Percentiles rank a stretch among this genome's conserved stretches.
These are phyloP conservation scores for Paramecium sonneborni DNA, from an alignment of 73 alveolate species.

Conservation along the genomic window DNA sequence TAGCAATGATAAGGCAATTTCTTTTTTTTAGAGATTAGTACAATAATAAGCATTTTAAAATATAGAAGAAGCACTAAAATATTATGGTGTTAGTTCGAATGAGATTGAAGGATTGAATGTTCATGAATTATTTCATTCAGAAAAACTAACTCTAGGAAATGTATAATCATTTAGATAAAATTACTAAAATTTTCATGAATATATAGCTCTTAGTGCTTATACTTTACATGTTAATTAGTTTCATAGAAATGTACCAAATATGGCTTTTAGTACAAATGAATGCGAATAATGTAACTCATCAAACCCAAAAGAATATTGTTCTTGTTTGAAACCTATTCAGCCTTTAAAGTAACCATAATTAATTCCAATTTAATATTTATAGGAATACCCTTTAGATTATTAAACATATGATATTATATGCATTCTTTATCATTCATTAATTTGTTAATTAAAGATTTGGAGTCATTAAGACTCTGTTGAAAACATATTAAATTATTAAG, in stretches of 20 bases:
- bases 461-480: not conserved
- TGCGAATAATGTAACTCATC: conserved; percentile 2
- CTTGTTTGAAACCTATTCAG: not conserved
- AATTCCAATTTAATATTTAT: not conserved
- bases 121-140: not conserved
- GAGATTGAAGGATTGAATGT: not conserved
- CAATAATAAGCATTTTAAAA: not conserved
- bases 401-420: not conserved
- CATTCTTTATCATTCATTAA: conserved; percentile 1
- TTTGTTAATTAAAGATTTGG: conserved; percentile 35
- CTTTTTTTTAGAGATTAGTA: not conserved
- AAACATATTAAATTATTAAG: not conserved
- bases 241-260: not conserved
- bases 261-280: conserved; percentile 18
- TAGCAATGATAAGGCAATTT: not conserved
- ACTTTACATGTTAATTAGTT: not conserved
- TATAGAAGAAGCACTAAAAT: not conserved
- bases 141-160: not conserved
- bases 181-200: not conserved
- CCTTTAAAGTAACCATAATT: not conserved
- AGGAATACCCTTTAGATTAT: conserved; percentile 4
- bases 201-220: not conserved
- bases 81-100: not conserved
- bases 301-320: not conserved
- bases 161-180: not conserved